Base-by-base conservation (phyloP, 352 stramenopile genomes). In the Pythium folliculosum region DNA sequence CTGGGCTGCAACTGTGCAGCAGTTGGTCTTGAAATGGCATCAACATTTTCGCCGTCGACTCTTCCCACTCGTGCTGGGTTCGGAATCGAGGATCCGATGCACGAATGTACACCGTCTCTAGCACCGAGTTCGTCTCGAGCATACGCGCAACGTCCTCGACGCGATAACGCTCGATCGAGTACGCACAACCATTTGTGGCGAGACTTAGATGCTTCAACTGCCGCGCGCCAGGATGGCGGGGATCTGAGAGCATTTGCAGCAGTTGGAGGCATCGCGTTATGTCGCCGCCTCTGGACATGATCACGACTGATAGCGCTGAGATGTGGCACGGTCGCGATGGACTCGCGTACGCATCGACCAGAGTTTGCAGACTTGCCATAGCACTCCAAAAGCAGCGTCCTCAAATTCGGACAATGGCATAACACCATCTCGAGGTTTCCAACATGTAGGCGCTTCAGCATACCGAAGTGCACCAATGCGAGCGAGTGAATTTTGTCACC, bases 161-260 rank as follows among this genome's bases (percentile, higher is more conserved):
- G 5, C 35, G 25, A 22, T 44, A 37, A 27, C 25, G 47, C 19
- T 25, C 17, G 2, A 27, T 5, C 27, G 12, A 8, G 7, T 22
- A 22, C n/a, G 25, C 16, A 43, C n/a, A 23, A 27, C 23, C 2
- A 25, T 17, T 13, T 13, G 44, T n/a, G 5, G 35, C 27, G 7
- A 57, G 17, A 22, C 50, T 44, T 6, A 57, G 50, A 22, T 57
- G 50, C 6, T 27, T 13, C 9, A 57, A 3, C 13, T 44, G 5
- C 12, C 50, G 22, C 12, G 50, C 17, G 27, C 50, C 50, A 44
- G 27, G 50, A 17, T 57, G 50, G 7, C 7, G 43, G 12, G 50
- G 50, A 43, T 57, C 27, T 5, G 50, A 57, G 19, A 57, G 27
- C 50, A 57, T 57, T 16, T 17, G 7, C 10, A 57, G 50, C 50